Base-by-base conservation (phyloP, 345 rosid genomes). In the Angophora floribunda region DNA sequence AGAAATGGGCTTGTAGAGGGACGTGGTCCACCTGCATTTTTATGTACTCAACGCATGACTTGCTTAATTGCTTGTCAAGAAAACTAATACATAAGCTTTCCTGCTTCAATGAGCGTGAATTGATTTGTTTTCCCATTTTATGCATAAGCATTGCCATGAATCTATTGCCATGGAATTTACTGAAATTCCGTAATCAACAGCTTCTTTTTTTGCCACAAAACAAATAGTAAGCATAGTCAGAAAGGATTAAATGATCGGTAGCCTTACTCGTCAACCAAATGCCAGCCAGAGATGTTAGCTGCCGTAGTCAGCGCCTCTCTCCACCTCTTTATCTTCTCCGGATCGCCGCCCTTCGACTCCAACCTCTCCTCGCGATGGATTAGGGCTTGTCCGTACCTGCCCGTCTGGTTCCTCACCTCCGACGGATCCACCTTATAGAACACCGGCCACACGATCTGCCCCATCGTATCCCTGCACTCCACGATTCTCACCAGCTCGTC, bases 401-500 rank as follows among this genome's bases (percentile, higher is more conserved):
- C 90, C 10, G 3, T 87, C 44, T 91, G 91, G 12, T 50, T 86
- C 5, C 91, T 63, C 15, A 89, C 91, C 13, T 88, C 87, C 22
- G 86, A 51, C 1, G 92, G 91, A 50, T 88, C 88, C 8, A 88
- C 89, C 55, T 80, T n/a, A 47, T 89, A 88, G 88, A 90, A 90
- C 53, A 90, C 57, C 4, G 91, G 90, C 82, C 86, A 51, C 53
- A 92, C 26, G 19, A 52, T 5, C 78, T 87, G 89, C 17, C 88
- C 88, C 50, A 8, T 67, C 44, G 52, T 26, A 4, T 87, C 85
- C 88, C 26, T 32, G 87, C 89, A 86, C 57, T 87, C 82, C 9
- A 91, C 41, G 80, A 89, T 87, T 88, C 86, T 85, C 24, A 53
- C 52, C 17, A 90, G 88, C 87, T 91, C 93, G 17, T 90, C 88